Evolutionary conservation across 352 stramenopile species (phyloP).

Genomic region (Phytophthora parvispora): DNA sequence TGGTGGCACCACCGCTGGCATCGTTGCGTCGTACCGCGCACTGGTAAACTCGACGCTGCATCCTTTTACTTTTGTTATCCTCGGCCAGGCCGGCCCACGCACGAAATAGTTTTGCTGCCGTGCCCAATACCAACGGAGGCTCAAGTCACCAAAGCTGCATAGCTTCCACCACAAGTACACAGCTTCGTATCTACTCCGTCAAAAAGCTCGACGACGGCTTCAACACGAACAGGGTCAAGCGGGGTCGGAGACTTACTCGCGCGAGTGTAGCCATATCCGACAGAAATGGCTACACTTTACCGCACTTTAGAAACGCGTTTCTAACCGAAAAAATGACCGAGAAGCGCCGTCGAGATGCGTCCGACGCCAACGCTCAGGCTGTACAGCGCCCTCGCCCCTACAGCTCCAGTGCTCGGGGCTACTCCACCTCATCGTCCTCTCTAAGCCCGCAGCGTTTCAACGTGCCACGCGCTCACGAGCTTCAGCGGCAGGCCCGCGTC

Average conservation of each 20-base stretch:
- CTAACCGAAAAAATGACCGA: slow-evolving; percentile 19
- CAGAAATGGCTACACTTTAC: background rate
- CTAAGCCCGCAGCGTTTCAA: slow-evolving; percentile 10
- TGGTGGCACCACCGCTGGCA: background rate
- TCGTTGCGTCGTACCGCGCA: background rate
- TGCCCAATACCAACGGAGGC: background rate
- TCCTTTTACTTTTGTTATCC: background rate
- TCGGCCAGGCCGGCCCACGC: background rate
- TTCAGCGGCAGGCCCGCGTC: slow-evolving; percentile 30
- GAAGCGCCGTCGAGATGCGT: slow-evolving; percentile 16
- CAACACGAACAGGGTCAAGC: too few relatives aligned
- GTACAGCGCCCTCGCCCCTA: slow-evolving; percentile 5
- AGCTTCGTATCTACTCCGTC: background rate
- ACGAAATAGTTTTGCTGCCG: background rate
- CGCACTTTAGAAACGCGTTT: background rate
- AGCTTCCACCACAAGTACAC: too few relatives aligned
- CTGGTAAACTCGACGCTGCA: background rate
- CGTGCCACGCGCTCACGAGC: slow-evolving; percentile 34
- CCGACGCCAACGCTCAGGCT: background rate
- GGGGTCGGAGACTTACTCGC: too few relatives aligned
- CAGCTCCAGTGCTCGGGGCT: background rate
- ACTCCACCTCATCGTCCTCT: background rate
- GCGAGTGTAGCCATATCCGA: slow-evolving; percentile 2
- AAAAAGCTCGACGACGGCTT: too few relatives aligned
- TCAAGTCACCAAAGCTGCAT: too few relatives aligned